Evolutionary conservation across 2,329 filamentous ascomycete species (phyloP).

Genomic region (Fusarium buharicum): DNA sequence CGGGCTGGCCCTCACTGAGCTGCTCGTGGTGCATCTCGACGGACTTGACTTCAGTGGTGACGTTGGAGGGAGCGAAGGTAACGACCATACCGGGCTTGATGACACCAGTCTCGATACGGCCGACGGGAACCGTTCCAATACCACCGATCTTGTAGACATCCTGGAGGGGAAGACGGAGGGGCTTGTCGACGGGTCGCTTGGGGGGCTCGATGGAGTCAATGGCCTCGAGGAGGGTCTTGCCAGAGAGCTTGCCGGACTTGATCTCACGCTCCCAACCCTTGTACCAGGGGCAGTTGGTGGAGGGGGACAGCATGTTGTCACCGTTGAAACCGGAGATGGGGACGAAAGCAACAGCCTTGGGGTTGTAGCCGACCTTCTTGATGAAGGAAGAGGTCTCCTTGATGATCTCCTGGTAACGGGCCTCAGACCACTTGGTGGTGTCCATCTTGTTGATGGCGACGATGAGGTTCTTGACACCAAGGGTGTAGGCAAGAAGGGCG

Average conservation of each 20-base stretch:
- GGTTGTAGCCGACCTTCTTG: conserved; percentile 99
- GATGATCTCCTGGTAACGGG: conserved; percentile 98
- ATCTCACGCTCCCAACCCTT: conserved; percentile 99
- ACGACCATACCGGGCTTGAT: conserved; percentile 94
- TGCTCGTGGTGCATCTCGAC: conserved; percentile 99
- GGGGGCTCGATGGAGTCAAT: conserved; percentile 96
- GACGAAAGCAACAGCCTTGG: conserved; percentile 97
- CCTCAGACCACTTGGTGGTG: conserved; percentile 98
- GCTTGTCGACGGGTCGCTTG: conserved; percentile 96
- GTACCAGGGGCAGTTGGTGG: conserved; percentile 99
- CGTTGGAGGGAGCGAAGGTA: conserved; percentile 97
- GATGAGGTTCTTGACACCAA: conserved; percentile 99
- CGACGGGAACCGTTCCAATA: conserved; percentile 99
- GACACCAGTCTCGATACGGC: conserved; percentile 99
- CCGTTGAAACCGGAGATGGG: conserved; percentile 99
- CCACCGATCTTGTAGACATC: conserved; percentile 99
- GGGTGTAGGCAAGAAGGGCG: conserved; percentile 99
- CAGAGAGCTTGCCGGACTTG: conserved; percentile 85
- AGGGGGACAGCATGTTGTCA: conserved; percentile 97
- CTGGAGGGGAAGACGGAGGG: conserved; percentile 99
- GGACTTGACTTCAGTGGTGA: conserved; percentile 99
- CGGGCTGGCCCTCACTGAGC: conserved; percentile 91
- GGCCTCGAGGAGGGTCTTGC: conserved; percentile 99
- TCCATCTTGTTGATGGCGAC: conserved; percentile 99
- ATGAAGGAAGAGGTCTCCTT: conserved; percentile 99